phyloP scores from a whole-genome alignment of 768 basidiomycete genomes.

The Tricholomella constricta region DNA sequence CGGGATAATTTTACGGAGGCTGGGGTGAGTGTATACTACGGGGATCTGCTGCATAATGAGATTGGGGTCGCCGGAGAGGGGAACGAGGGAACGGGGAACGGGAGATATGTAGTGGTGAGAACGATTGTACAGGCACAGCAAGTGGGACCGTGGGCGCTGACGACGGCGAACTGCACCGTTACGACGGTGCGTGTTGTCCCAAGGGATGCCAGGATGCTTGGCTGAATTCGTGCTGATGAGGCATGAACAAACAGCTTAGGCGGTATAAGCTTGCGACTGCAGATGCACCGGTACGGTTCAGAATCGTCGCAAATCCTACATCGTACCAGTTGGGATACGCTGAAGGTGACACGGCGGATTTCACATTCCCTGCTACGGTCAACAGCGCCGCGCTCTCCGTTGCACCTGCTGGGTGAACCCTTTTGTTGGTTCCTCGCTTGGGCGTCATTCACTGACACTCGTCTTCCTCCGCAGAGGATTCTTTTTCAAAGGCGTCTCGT shows the following conservation, averaged over 20 bases:
- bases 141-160: conserved; percentile 37
- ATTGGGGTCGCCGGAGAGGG: conserved; percentile 32
- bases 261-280: conserved; percentile 22
- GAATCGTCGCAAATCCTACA: conserved; percentile 29
- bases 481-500: conserved; percentile 40
- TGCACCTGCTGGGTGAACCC: conserved; percentile 36
- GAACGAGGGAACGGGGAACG: conserved; percentile 19
- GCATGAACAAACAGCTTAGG: conserved; percentile 17
- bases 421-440: not conserved
- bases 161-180: conserved; percentile 30
- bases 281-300: conserved; percentile 29
- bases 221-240: no score
- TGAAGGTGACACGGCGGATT: conserved; percentile 27
- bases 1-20: conserved; percentile 36
- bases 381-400: conserved; percentile 35
- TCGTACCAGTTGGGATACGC: conserved; percentile 36
- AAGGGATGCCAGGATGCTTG: no score
- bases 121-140: conserved; percentile 32
- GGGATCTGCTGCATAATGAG: conserved; percentile 40
- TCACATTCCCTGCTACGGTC: conserved; percentile 29
- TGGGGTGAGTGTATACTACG: conserved; percentile 37
- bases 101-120: conserved; percentile 30
- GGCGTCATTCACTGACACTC: not conserved
- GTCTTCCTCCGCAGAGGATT: conserved; percentile 32
- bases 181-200: conserved; percentile 29